Conservation (phyloP, 768 basidiomycete genomes). For the Lentinula detonsa region DNA sequence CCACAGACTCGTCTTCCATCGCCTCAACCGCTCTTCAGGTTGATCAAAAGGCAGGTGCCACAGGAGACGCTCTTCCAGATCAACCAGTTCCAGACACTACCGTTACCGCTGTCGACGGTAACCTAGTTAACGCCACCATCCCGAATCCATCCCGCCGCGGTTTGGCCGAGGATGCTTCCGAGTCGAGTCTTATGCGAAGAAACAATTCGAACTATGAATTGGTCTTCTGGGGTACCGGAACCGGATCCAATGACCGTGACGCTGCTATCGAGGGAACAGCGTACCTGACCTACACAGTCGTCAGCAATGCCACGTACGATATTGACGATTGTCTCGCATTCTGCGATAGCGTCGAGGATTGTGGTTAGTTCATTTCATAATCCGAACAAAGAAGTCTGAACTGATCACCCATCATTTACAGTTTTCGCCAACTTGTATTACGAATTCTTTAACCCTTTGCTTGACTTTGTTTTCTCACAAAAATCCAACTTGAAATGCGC, state of each 20-base stretch:
- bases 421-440: slow-evolving; percentile 16
- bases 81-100: slow-evolving; percentile 8
- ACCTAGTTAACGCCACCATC: slow-evolving; percentile 3
- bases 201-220: slow-evolving; percentile 10
- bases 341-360: slow-evolving; percentile 12
- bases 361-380: slow-evolving; percentile 8
- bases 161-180: not conserved
- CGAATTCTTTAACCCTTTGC: slow-evolving; percentile 12
- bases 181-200: not conserved
- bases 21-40: slow-evolving; percentile 10
- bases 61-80: slow-evolving; percentile 11
- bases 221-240: slow-evolving; percentile 14
- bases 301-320: slow-evolving; percentile 13
- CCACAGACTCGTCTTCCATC: slow-evolving; percentile 13
- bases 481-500: slow-evolving; percentile 18
- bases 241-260: slow-evolving; percentile 8
- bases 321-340: slow-evolving; percentile 11
- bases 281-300: slow-evolving; percentile 14
- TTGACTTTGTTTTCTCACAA: slow-evolving; percentile 14
- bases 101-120: slow-evolving; percentile 16
- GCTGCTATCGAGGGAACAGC: slow-evolving; percentile 13
- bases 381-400: not conserved
- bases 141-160: not conserved
- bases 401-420: not conserved
- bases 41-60: slow-evolving; percentile 12